A percentile compares a stretch with the other conserved stretches of the same genome.
phyloP scores from a whole-genome alignment of 1,284 basidiomycete genomes.

The Cutaneotrichosporon dermatis region DNA sequence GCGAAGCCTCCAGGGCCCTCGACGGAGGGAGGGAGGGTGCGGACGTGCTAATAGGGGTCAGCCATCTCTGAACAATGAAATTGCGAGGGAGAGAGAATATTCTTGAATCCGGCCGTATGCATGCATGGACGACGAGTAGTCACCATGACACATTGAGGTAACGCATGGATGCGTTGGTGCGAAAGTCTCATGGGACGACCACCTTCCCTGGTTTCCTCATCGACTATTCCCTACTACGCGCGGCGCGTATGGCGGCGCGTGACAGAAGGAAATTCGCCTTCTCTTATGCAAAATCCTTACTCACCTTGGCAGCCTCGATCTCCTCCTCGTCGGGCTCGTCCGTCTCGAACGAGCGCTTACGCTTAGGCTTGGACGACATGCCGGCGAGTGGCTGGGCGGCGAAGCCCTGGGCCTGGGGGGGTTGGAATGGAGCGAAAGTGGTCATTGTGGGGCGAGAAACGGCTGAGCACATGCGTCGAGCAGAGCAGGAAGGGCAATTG shows the following conservation, averaged over 20 bases:
- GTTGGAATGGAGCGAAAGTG: slow-evolving; percentile 16
- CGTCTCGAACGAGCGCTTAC: slow-evolving; percentile 29
- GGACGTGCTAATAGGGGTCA: slow-evolving; percentile 14
- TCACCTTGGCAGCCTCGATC: slow-evolving; percentile 6
- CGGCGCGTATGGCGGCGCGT: too few relatives aligned
- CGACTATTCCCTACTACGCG: too few relatives aligned
- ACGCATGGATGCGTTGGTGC: too few relatives aligned
- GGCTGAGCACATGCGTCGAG: slow-evolving; percentile 4
- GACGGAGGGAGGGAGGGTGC: slow-evolving; percentile 10
- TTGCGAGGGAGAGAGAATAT: not conserved
- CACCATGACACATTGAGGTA: too few relatives aligned
- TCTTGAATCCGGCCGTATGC: too few relatives aligned
- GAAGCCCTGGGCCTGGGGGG: not conserved
- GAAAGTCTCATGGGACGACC: not conserved
- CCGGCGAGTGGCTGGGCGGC: slow-evolving; percentile 13
- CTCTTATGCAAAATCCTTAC: not conserved
- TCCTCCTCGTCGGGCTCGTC: slow-evolving; percentile 18
- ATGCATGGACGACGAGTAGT: too few relatives aligned
- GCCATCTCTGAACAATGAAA: not conserved
- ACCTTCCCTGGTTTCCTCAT: not conserved
- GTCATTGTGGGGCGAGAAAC: slow-evolving; percentile 19
- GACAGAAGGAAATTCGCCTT: too few relatives aligned
- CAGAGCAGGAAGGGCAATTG: not conserved
- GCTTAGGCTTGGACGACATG: slow-evolving; percentile 36
- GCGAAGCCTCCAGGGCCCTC: slow-evolving; percentile 11